Conservation (phyloP, 768 basidiomycete genomes). For the Boletus patriciae region DNA sequence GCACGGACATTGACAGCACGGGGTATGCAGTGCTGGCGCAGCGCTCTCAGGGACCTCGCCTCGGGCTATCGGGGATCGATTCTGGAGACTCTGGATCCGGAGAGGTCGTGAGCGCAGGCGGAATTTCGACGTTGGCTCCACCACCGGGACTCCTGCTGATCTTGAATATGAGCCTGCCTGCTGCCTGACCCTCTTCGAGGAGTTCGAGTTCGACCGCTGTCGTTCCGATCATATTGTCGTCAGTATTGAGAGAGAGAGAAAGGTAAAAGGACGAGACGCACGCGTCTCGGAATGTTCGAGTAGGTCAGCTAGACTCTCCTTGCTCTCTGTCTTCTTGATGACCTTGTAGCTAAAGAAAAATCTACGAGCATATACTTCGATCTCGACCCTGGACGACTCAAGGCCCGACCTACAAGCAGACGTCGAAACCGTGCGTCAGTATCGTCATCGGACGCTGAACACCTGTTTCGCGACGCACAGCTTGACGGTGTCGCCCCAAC, state of each 20-base stretch:
- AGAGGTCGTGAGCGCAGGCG: neutral
- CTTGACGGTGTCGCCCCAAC: slow-evolving; percentile 28
- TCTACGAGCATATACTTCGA: slow-evolving; percentile 33
- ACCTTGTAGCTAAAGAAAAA: slow-evolving; percentile 36
- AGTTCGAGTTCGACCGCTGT: slow-evolving; percentile 33
- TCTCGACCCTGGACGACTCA: slow-evolving; percentile 35
- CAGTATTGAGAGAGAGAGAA: neutral
- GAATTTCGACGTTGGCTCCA: neutral
- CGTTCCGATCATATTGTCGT: neutral
- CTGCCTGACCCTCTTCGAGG: slow-evolving; percentile 32
- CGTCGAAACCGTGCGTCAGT: neutral
- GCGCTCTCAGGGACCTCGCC: neutral
- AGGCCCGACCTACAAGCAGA: slow-evolving; percentile 26
- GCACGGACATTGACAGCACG: slow-evolving; percentile 5
- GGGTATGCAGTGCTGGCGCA: neutral
- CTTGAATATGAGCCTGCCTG: slow-evolving; percentile 29
- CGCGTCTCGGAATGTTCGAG: slow-evolving; percentile 33
- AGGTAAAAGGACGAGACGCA: slow-evolving; percentile 9
- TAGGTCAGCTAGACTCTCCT: slow-evolving; percentile 31
- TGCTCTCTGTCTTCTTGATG: slow-evolving; percentile 37
- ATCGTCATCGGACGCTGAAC: neutral
- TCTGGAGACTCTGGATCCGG: neutral
- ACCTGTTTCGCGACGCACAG: slow-evolving; percentile 17
- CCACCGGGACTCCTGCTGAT: slow-evolving; percentile 21
- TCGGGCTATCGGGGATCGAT: slow-evolving; percentile 7